phyloP scores from a whole-genome alignment of 2,329 filamentous ascomycete species.

The Talaromyces sp. region DNA sequence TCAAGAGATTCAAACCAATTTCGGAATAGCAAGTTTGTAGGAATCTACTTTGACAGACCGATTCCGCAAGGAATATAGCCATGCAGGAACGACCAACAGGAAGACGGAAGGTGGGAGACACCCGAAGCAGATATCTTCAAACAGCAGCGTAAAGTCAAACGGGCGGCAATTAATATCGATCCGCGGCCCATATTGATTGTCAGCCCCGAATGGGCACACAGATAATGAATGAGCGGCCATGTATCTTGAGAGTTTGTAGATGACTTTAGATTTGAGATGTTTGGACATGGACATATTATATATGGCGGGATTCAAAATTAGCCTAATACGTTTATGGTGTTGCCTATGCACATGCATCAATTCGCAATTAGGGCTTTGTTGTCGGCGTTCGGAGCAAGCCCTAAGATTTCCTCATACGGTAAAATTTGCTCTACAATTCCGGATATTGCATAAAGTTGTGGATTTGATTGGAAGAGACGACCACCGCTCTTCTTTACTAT shows the following conservation, averaged over 20 bases:
- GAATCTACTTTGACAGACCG: slow-evolving; percentile 23
- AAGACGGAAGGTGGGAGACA: slow-evolving; percentile 38
- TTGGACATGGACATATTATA: not conserved
- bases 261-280: not conserved
- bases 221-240: not conserved
- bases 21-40: slow-evolving; percentile 6
- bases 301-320: not conserved
- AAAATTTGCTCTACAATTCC: not conserved
- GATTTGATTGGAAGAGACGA: too few relatives aligned
- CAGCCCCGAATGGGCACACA: not conserved
- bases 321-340: not conserved
- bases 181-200: slow-evolving; percentile 12
- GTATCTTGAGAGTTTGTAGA: not conserved
- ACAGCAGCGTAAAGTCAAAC: slow-evolving; percentile 47
- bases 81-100: slow-evolving; percentile 23
- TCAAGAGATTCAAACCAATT: slow-evolving; percentile 21
- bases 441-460: not conserved
- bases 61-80: not conserved
- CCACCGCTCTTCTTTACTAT: not conserved
- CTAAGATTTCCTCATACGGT: not conserved
- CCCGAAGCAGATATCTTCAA: slow-evolving; percentile 42
- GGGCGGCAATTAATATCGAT: slow-evolving; percentile 25
- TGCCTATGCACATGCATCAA: not conserved
- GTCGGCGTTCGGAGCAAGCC: not conserved
- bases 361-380: not conserved